A percentile compares a stretch with the other conserved stretches of the same genome.
These are phyloP conservation scores for Harringtonia lauricola DNA, from an alignment of 2,329 filamentous ascomycete species.

Conservation along the genomic window DNA sequence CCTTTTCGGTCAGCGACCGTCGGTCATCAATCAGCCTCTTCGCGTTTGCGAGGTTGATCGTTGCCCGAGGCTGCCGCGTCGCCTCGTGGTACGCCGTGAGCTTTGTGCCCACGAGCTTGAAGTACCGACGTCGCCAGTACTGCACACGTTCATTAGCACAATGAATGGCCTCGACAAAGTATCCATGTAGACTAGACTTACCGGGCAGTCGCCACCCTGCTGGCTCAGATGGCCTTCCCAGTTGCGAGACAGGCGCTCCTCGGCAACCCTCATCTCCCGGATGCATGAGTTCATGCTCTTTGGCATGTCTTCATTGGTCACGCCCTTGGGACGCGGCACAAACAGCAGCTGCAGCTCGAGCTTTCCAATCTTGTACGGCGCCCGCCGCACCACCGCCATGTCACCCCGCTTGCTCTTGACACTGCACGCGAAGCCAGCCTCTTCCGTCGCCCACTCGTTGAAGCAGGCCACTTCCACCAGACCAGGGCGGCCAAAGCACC, in stretches of 20 bases:
- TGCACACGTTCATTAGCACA: constrained; percentile 28
- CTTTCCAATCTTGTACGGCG: constrained; percentile 95
- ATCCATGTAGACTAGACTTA: constrained; percentile 54
- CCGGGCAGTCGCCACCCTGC: constrained; percentile 93
- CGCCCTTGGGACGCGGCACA: constrained; percentile 80
- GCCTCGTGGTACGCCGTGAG: constrained; percentile 94
- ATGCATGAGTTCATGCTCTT: constrained; percentile 99
- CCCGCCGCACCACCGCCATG: constrained; percentile 61
- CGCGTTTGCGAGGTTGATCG: constrained; percentile 91
- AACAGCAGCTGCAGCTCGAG: constrained; percentile 89
- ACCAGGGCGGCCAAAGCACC: constrained; percentile 80
- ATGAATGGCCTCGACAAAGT: too few species aligned
- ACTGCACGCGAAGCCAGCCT: constrained; percentile 65
- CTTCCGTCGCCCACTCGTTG: constrained; percentile 96
- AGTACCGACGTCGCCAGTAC: constrained; percentile 98
- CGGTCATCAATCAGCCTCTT: constrained; percentile 90
- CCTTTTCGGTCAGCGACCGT: constrained; percentile 69
- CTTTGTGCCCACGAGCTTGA: constrained; percentile 84
- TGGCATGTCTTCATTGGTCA: constrained; percentile 90
- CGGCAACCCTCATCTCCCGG: constrained; percentile 82
- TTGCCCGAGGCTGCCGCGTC: constrained; percentile 87
- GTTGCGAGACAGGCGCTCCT: constrained; percentile 64
- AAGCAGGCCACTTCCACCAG: constrained; percentile 87
- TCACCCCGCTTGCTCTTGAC: constrained; percentile 87
- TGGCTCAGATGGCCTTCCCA: constrained; percentile 90